phyloP scores from a whole-genome alignment of 176 grass and related monocot species.

The Saccharum officinarum region DNA sequence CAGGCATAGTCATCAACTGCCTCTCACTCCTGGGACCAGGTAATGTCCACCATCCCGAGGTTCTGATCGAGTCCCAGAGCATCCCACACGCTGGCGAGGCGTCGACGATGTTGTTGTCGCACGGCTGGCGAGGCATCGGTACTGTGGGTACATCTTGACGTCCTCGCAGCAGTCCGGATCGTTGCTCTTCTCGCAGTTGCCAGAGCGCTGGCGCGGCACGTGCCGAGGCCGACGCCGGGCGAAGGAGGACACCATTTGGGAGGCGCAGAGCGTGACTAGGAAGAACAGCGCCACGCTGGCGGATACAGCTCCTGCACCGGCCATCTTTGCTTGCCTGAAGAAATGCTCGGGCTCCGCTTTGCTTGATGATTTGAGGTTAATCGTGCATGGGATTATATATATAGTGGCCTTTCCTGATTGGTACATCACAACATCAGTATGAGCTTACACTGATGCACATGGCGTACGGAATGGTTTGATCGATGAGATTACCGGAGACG shows the following conservation, averaged over 20 bases:
- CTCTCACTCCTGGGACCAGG: slow-evolving; percentile 35
- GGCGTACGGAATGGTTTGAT: neutral
- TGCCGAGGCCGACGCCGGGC: slow-evolving; percentile 1
- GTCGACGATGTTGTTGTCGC: no score
- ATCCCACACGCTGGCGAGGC: slow-evolving; percentile 28
- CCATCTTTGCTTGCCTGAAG: neutral
- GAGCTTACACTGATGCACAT: neutral
- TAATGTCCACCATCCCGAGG: slow-evolving; percentile 19
- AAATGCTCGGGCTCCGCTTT: neutral
- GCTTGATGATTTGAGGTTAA: neutral
- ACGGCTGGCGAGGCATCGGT: slow-evolving; percentile 38
- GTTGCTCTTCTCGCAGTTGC: slow-evolving; percentile 47
- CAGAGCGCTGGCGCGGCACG: slow-evolving; percentile 39
- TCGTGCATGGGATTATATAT: neutral
- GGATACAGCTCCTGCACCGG: neutral
- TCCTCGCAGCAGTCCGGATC: slow-evolving; percentile 52
- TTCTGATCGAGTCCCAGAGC: slow-evolving; percentile 40
- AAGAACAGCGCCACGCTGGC: slow-evolving; percentile 8
- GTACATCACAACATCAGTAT: neutral
- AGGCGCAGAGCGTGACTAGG: slow-evolving; percentile 34
- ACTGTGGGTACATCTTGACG: slow-evolving; percentile 51
- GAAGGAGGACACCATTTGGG: slow-evolving; percentile 24
- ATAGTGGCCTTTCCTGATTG: neutral
- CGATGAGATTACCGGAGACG: neutral
- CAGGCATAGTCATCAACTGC: no score